Evolutionary conservation across 768 basidiomycete species (phyloP).

Genomic region (Ephemerocybe angulata): DNA sequence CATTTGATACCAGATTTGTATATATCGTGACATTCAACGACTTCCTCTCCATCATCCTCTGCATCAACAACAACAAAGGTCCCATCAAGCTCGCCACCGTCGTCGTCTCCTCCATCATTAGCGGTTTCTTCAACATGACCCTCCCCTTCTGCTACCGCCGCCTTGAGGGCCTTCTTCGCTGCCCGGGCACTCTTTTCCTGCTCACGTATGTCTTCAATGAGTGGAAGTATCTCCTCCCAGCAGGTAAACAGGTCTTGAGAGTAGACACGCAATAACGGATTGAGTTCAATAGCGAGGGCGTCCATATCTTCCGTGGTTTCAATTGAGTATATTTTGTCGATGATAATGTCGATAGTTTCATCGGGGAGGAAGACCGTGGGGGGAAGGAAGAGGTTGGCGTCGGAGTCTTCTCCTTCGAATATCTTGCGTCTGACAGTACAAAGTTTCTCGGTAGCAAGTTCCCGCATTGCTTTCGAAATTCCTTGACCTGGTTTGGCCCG

Average conservation of each 20-base stretch:
- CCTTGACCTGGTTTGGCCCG: conserved; percentile 4
- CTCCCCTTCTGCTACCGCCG: neutral
- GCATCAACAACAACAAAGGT: no score
- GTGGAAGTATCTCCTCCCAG: no score
- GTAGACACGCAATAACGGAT: no score
- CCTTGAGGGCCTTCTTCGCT: neutral
- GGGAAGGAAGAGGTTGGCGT: neutral
- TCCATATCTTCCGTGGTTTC: neutral
- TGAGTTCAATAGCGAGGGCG: no score
- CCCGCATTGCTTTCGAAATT: conserved; percentile 7
- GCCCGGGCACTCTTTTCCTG: neutral
- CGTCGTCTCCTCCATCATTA: neutral
- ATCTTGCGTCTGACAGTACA: neutral
- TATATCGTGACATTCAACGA: neutral
- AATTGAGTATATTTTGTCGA: conserved; percentile 5
- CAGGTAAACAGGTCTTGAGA: no score
- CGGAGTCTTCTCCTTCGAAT: neutral
- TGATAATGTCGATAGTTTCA: neutral
- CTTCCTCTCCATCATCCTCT: neutral
- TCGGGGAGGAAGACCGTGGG: conserved; percentile 6
- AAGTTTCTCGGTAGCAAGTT: neutral
- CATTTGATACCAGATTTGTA: conserved; percentile 7
- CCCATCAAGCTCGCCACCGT: no score
- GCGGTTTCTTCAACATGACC: neutral
- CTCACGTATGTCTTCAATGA: no score